phyloP scores from a whole-genome alignment of 495 filamentous ascomycete species.

The Penicillium canescens region DNA sequence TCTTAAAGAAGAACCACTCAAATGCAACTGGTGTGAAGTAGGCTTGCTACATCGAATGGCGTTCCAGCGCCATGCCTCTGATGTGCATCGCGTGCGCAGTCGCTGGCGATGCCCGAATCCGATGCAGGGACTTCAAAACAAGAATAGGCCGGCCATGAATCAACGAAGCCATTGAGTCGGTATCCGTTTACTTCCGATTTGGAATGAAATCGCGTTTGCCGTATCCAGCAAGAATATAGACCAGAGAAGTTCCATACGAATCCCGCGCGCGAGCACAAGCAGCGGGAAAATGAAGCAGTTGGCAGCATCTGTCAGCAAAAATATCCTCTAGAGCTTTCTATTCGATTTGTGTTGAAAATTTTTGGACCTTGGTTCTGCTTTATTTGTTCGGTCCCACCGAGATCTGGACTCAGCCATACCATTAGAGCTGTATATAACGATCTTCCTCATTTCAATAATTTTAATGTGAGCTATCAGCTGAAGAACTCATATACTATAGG shows the following conservation, averaged over 20 bases:
- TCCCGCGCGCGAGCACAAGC: not conserved
- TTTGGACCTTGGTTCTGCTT: too few relatives aligned
- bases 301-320: too few relatives aligned
- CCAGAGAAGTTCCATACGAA: not conserved
- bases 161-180: not conserved
- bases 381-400: too few relatives aligned
- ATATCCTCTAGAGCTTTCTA: too few relatives aligned
- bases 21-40: too few relatives aligned
- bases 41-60: slow-evolving; percentile 13
- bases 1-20: too few relatives aligned
- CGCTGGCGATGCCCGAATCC: slow-evolving; percentile 12
- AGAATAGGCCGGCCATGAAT: slow-evolving; percentile 4
- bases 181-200: not conserved
- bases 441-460: too few relatives aligned
- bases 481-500: too few relatives aligned
- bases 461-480: too few relatives aligned
- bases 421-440: too few relatives aligned
- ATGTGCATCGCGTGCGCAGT: slow-evolving; percentile 16
- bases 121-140: slow-evolving; percentile 4
- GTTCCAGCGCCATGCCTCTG: slow-evolving; percentile 14
- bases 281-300: not conserved
- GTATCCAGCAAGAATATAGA: not conserved
- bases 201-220: not conserved
- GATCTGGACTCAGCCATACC: too few relatives aligned
- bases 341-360: too few relatives aligned